Evolutionary conservation across 179 eudicot species (phyloP).

Genomic region (Camellia oleifera): DNA sequence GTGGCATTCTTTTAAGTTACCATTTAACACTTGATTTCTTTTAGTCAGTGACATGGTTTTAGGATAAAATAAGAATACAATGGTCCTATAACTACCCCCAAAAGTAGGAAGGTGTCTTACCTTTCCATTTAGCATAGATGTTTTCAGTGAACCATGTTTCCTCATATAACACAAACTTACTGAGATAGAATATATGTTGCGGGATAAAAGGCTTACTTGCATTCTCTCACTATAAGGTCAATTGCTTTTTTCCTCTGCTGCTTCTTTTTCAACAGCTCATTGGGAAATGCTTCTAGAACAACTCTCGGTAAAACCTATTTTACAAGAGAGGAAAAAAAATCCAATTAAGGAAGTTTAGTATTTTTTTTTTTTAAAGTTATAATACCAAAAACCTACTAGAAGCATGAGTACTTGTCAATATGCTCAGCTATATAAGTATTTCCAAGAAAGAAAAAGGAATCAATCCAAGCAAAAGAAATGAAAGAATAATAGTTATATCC

Average conservation of each 20-base stretch:
- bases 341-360: background rate
- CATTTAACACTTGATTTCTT: background rate
- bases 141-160: background rate
- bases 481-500: background rate
- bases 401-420: background rate
- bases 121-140: background rate
- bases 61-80: background rate
- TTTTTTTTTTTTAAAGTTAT: background rate
- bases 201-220: conserved; percentile 56
- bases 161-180: background rate
- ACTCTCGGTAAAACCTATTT: conserved; percentile 83
- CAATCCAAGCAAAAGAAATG: background rate
- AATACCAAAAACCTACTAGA: background rate
- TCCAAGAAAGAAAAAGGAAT: conserved; percentile 4
- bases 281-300: conserved; percentile 82
- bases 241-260: conserved; percentile 69
- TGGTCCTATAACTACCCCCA: background rate
- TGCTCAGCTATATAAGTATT: background rate
- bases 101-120: conserved; percentile 10
- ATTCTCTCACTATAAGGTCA: conserved; percentile 69
- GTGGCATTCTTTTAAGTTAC: background rate
- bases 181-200: background rate
- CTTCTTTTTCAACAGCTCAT: conserved; percentile 65
- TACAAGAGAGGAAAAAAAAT: background rate
- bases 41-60: background rate